Evolutionary conservation across 164 flowering plant species (phyloP), one percentile per base, ranked within the genome.

Genomic region (Dillenia suffruticosa): DNA sequence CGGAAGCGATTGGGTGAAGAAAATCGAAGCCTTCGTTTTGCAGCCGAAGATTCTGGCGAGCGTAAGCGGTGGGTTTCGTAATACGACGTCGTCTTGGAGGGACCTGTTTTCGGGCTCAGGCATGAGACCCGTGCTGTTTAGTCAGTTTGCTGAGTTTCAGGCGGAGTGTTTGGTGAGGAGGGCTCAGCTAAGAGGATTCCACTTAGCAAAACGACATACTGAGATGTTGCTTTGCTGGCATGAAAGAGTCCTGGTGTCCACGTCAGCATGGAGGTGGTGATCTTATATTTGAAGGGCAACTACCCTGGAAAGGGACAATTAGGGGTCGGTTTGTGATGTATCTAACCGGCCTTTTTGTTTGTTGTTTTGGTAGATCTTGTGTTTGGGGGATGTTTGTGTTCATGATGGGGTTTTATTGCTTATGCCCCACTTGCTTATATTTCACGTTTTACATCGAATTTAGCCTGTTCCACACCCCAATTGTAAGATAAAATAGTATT

Each of bases 191-290:
- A 73, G 83, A 46, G 96, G 96, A 0, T 92, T 92, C 90, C 87
- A 85, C 67, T 90, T 88, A 78, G 88, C 79, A 26, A 88, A 79
- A 62, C 80, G 86, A 1, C 80, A 88, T 19, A 83, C 80, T 9
- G 84, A 83, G 81, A 72, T 92, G 83, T 56, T 88, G 85, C 90
- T 92, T 47, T 88, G 89, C 76, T 92, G 96, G 96, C 92, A 85
- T 19, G 89, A 77, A 24, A 69, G 84, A 74, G 83, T 86, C 24
- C 72, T 92, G 12, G 82, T 92, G 45, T 79, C 93, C 83, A 88
- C 96, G 74, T 92, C 98, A 49, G 93, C 93, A 0, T 92, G 98
- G 98, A 83, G 84, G 86, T 89, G 40, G 40, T 32, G 40, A 32
- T 32, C 40, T 32, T 32, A 32, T 32, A 32, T 32, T 32, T 32